Evolutionary conservation across 495 filamentous ascomycete genomes (phyloP), one percentile per base, ranked within the genome.

Genomic region (Acidomyces sp.): DNA sequence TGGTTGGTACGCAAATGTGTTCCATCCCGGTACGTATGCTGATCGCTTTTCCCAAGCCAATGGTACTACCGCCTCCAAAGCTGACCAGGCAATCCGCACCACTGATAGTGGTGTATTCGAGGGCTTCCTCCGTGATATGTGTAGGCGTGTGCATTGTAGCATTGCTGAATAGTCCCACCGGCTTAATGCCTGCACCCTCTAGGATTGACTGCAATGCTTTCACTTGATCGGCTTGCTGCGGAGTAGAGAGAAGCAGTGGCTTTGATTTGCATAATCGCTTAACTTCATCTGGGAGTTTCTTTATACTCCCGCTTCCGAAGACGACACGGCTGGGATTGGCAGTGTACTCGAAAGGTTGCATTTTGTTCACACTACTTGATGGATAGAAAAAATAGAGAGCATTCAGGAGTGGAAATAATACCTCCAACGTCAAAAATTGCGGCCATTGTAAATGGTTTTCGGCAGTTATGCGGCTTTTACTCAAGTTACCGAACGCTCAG

Each of bases 111-210:
- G 70, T 62, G 43, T 72, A 73, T 24, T 63, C 60, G 4, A 79
- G 55, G 0, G 77, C 75, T 46, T 69, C 70, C 15, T 74, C 67
- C 9, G 77, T 81, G 45, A 80, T 60, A 44, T 75, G 56, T 6
- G 70, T 69, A 0, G 76, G 77, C 1, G 77, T 81, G 55, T 81
- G 75, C 76, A 80, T 81, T 6, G 74, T 74, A 1, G 75, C 77
- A 41, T 77, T 67, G 6, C 60, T 62, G 57, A 78, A 81, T 34
- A 73, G 63, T 2, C 75, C 75, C 1, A 68, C 70, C 5, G 72
- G 57, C 31, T 62, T 62, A 37, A 50, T 50, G 10, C 22, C 30
- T 11, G 26, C 41, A 49, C 63, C 63, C 28, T 66, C 54, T 10
- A 77, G 64, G 0, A 76, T 61, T 13, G 46, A 37, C 41, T 69